phyloP scores from a whole-genome alignment of 257 asterid genomes.

The Rauvolfia tetraphylla region DNA sequence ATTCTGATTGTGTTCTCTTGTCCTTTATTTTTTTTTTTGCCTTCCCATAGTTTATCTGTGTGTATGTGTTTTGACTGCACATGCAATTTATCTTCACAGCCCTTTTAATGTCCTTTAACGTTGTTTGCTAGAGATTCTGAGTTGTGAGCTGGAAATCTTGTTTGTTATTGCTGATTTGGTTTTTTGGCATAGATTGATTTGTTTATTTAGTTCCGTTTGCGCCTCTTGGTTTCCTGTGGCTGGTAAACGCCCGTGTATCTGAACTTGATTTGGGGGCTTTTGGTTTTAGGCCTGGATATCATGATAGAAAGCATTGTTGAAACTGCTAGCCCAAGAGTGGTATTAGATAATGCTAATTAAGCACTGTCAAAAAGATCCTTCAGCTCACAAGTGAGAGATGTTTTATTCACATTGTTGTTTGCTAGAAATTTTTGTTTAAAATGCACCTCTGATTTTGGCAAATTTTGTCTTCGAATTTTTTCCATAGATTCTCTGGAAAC shows the following conservation, averaged over 20 bases:
- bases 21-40: background rate
- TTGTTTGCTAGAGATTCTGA: background rate
- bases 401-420: background rate
- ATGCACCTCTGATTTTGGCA: too few species aligned
- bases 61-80: background rate
- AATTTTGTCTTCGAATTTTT: too few species aligned
- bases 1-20: background rate
- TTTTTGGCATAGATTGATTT: background rate
- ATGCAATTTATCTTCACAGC: background rate
- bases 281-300: background rate
- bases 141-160: background rate
- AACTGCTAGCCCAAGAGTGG: background rate
- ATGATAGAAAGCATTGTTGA: background rate
- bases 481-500: background rate
- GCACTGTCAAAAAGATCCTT: background rate
- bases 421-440: background rate
- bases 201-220: background rate
- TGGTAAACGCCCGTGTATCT: background rate
- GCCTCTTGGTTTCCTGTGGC: background rate
- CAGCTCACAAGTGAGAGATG: background rate
- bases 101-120: background rate
- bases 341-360: background rate
- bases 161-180: background rate
- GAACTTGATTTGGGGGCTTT: slow-evolving; percentile 1
- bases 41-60: too few species aligned